Conservation (phyloP, 1,284 basidiomycete species). For the Phylloboletellus chloephorus region DNA sequence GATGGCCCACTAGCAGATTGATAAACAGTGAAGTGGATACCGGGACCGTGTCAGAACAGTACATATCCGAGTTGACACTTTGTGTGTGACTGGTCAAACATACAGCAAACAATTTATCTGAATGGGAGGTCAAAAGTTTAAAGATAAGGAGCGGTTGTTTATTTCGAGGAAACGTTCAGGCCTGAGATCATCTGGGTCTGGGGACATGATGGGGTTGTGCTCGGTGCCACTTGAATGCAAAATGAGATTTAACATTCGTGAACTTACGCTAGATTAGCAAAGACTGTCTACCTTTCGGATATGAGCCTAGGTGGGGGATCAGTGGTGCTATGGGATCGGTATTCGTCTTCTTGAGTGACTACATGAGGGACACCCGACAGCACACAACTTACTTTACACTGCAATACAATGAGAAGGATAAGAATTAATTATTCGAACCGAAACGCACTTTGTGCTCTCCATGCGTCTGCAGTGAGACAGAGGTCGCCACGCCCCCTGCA, state of each 20-base stretch:
- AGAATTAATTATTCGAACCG: neutral
- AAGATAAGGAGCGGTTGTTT: slow-evolving; percentile 34
- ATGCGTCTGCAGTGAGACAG: slow-evolving; percentile 45
- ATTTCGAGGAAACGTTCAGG: slow-evolving; percentile 41
- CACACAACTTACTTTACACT: slow-evolving; percentile 8
- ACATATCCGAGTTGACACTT: no score
- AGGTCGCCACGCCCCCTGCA: slow-evolving; percentile 44
- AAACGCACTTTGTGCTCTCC: slow-evolving; percentile 29
- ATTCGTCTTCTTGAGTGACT: slow-evolving; percentile 36
- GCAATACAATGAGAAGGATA: neutral
- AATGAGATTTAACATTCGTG: neutral
- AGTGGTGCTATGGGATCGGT: slow-evolving; percentile 23
- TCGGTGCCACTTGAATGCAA: slow-evolving; percentile 38
- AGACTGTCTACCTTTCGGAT: slow-evolving; percentile 41
- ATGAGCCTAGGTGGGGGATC: slow-evolving; percentile 29
- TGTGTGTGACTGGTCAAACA: no score
- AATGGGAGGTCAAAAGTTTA: slow-evolving; percentile 42
- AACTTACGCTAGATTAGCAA: slow-evolving; percentile 40
- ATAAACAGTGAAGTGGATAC: slow-evolving; percentile 42
- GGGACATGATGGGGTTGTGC: slow-evolving; percentile 34
- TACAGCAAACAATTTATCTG: no score
- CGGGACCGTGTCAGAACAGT: no score
- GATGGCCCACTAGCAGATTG: slow-evolving; percentile 41
- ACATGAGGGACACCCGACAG: slow-evolving; percentile 38
- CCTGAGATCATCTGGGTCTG: slow-evolving; percentile 34